phyloP scores from a whole-genome alignment of 805 yeast species.

The Candida jianshihensis region DNA sequence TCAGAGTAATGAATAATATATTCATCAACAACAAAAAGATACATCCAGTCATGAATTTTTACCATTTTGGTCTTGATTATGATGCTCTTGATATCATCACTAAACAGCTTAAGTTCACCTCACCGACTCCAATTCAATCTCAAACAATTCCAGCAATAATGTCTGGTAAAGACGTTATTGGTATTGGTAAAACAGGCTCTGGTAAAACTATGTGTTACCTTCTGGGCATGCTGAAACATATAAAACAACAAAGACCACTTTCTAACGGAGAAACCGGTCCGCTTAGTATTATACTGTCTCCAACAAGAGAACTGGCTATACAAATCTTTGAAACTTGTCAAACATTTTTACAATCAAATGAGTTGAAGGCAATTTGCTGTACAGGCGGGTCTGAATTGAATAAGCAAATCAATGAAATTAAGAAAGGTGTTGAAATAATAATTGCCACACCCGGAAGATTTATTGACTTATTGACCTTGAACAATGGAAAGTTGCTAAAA shows the following conservation, averaged over 20 bases:
- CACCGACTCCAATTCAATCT: constrained; percentile 84
- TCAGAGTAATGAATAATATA: constrained; percentile 52
- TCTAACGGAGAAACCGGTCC: constrained; percentile 57
- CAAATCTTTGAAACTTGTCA: constrained; percentile 70
- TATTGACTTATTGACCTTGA: constrained; percentile 81
- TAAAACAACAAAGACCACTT: constrained; percentile 61
- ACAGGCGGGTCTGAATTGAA: constrained; percentile 88
- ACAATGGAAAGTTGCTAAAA: constrained; percentile 64
- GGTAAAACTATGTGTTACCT: constrained; percentile 91
- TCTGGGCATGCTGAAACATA: constrained; percentile 78
- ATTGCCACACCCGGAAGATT: constrained; percentile 95
- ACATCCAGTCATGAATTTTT: constrained; percentile 69
- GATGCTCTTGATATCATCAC: constrained; percentile 46
- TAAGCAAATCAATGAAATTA: constrained; percentile 71
- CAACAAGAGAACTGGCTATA: constrained; percentile 86
- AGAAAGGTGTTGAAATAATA: constrained; percentile 69
- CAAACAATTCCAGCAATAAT: constrained; percentile 88
- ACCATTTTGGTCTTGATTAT: constrained; percentile 71
- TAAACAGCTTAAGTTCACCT: constrained; percentile 40
- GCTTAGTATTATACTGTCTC: constrained; percentile 71
- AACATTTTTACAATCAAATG: constrained; percentile 45
- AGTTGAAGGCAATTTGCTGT: constrained; percentile 62
- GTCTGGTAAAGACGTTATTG: constrained; percentile 86
- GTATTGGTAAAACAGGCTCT: constrained; percentile 94
- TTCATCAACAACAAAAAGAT: constrained; percentile 20